phyloP scores from a whole-genome alignment of 2,329 filamentous ascomycete species.

The Scedosporium apiospermum region DNA sequence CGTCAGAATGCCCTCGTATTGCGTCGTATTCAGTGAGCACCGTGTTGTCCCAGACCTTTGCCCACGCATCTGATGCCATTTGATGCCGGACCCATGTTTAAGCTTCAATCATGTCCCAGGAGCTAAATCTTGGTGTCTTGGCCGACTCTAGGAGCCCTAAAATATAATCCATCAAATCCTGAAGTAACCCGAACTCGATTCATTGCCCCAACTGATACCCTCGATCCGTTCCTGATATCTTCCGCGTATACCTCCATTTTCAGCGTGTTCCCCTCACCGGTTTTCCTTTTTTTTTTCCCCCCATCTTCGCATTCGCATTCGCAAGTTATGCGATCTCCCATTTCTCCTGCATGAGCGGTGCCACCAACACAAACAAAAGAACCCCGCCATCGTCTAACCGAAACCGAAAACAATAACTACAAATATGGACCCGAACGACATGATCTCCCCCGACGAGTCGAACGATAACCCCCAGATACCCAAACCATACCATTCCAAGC shows the following conservation, averaged over 20 bases:
- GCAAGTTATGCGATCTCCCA: neutral
- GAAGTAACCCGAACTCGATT: no score
- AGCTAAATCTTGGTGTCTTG: neutral
- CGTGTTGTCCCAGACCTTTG: neutral
- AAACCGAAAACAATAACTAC: neutral
- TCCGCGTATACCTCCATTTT: neutral
- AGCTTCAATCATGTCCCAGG: neutral
- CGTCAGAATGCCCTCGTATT: neutral
- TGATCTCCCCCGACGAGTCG: neutral
- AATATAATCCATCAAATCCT: neutral
- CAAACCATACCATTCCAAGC: slow-evolving; percentile 30
- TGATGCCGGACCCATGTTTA: neutral
- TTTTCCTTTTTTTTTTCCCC: neutral
- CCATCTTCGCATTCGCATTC: neutral
- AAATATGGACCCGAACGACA: neutral
- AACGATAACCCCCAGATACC: neutral
- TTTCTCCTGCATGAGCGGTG: neutral
- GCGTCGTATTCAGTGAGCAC: neutral
- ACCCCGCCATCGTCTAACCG: neutral
- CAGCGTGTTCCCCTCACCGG: neutral
- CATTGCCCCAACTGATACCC: no score
- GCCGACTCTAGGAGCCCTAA: neutral
- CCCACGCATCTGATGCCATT: neutral
- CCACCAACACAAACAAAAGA: neutral
- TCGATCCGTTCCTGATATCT: neutral